phyloP scores from a whole-genome alignment of 352 stramenopile species.

The Pythium plurisporium region DNA sequence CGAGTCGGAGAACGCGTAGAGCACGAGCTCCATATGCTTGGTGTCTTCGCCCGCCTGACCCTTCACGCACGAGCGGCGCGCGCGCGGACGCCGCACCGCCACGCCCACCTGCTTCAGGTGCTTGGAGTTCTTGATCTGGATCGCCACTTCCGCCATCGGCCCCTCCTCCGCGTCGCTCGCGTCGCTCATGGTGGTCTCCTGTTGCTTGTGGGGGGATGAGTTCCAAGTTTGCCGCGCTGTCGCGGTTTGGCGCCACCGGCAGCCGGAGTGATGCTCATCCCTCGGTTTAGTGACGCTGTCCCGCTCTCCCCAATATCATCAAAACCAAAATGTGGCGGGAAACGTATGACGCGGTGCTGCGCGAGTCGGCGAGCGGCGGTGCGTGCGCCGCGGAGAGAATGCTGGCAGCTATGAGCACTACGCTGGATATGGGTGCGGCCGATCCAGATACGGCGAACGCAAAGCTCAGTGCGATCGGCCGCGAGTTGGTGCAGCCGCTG shows the following conservation, averaged over 20 bases:
- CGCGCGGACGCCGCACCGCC: constrained; percentile 59
- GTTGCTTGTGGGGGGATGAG: background rate
- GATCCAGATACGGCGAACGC: background rate
- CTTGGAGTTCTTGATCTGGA: constrained; percentile 80
- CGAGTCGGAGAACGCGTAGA: constrained; percentile 81
- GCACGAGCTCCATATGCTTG: constrained; percentile 78
- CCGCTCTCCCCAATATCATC: too few species aligned
- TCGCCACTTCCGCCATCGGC: constrained; percentile 56
- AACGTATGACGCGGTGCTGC: constrained; percentile 13
- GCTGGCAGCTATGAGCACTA: background rate
- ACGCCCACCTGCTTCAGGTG: constrained; percentile 80
- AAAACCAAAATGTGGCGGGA: constrained; percentile 19
- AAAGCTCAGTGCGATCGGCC: constrained; percentile 15
- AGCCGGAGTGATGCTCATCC: background rate
- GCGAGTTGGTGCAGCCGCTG: constrained; percentile 9
- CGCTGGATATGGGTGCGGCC: background rate
- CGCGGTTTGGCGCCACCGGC: constrained; percentile 3
- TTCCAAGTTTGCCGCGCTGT: background rate
- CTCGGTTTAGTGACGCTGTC: constrained; percentile 13
- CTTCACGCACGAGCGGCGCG: constrained; percentile 74
- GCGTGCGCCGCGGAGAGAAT: constrained; percentile 10
- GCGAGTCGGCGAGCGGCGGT: constrained; percentile 1
- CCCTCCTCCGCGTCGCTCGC: constrained; percentile 35
- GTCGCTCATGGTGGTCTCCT: constrained; percentile 30
- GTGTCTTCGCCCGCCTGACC: constrained; percentile 66